These are phyloP conservation scores for Penicillium vulpinum DNA, from an alignment of 2,329 filamentous ascomycete genomes.

Conservation along the genomic window DNA sequence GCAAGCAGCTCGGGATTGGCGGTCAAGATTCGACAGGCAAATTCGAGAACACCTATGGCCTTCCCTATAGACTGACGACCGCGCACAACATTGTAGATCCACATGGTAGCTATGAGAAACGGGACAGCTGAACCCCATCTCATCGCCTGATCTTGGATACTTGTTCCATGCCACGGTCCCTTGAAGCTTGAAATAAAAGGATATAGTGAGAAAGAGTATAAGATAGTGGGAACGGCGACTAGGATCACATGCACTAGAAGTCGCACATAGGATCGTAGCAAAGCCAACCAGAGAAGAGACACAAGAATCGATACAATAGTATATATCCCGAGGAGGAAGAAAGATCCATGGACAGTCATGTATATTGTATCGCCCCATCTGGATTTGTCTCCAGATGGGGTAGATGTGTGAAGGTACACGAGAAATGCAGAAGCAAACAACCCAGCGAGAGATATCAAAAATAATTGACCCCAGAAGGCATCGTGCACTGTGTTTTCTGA, in stretches of 20 bases:
- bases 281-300: slow-evolving; percentile 84
- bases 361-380: slow-evolving; percentile 89
- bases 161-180: slow-evolving; percentile 69
- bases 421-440: slow-evolving; percentile 87
- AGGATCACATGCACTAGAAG: slow-evolving; percentile 79
- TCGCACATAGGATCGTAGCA: slow-evolving; percentile 83
- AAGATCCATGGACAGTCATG: slow-evolving; percentile 79
- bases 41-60: slow-evolving; percentile 86
- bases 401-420: slow-evolving; percentile 82
- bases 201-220: slow-evolving; percentile 88
- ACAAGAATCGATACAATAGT: slow-evolving; percentile 87
- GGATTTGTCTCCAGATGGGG: slow-evolving; percentile 66
- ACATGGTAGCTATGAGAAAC: slow-evolving; percentile 68
- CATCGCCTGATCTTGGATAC: slow-evolving; percentile 86
- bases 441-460: slow-evolving; percentile 77
- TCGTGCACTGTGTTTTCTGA: slow-evolving; percentile 79
- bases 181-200: slow-evolving; percentile 88
- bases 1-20: slow-evolving; percentile 80
- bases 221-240: slow-evolving; percentile 78
- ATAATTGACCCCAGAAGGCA: slow-evolving; percentile 87
- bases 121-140: slow-evolving; percentile 81
- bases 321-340: slow-evolving; percentile 85
- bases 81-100: slow-evolving; percentile 80
- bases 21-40: slow-evolving; percentile 81
- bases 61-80: slow-evolving; percentile 78